Evolutionary conservation across 768 basidiomycete genomes (phyloP).

Genomic region (Cantharellus anzutake): DNA sequence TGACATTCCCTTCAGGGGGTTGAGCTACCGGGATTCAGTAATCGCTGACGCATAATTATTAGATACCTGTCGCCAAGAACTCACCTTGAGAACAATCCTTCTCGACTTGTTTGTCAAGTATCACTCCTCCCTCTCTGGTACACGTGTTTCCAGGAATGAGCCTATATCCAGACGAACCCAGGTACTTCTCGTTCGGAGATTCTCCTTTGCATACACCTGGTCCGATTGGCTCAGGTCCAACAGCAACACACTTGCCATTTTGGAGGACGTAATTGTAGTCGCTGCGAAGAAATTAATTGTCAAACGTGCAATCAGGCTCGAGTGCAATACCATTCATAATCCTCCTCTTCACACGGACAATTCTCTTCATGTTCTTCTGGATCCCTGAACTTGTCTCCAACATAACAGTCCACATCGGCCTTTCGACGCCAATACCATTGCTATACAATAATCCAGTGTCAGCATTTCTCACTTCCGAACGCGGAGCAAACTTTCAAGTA

Average conservation of each 20-base stretch:
- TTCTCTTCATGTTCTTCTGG: slow-evolving; percentile 67
- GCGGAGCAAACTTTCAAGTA: background rate
- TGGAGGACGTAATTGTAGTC: slow-evolving; percentile 80
- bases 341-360: slow-evolving; percentile 68
- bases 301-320: slow-evolving; percentile 1
- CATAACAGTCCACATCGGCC: slow-evolving; percentile 64
- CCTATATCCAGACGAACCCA: slow-evolving; percentile 82
- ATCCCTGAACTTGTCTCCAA: slow-evolving; percentile 77
- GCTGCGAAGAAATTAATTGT: slow-evolving; percentile 21
- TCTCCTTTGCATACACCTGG: slow-evolving; percentile 41
- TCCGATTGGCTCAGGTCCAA: slow-evolving; percentile 76
- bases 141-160: slow-evolving; percentile 90
- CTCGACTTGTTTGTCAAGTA: slow-evolving; percentile 46
- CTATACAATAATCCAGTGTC: slow-evolving; percentile 20
- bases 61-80: slow-evolving; percentile 4
- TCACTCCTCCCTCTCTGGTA: slow-evolving; percentile 30
- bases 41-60: background rate
- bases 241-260: slow-evolving; percentile 56
- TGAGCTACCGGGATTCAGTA: slow-evolving; percentile 30
- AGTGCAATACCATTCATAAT: slow-evolving; percentile 71
- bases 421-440: slow-evolving; percentile 92
- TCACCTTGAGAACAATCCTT: slow-evolving; percentile 68
- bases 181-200: slow-evolving; percentile 36
- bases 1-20: slow-evolving; percentile 58
- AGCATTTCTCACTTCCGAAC: background rate